These are phyloP conservation scores for Favolaschia claudopus DNA, from an alignment of 768 basidiomycete genomes.

Conservation along the genomic window DNA sequence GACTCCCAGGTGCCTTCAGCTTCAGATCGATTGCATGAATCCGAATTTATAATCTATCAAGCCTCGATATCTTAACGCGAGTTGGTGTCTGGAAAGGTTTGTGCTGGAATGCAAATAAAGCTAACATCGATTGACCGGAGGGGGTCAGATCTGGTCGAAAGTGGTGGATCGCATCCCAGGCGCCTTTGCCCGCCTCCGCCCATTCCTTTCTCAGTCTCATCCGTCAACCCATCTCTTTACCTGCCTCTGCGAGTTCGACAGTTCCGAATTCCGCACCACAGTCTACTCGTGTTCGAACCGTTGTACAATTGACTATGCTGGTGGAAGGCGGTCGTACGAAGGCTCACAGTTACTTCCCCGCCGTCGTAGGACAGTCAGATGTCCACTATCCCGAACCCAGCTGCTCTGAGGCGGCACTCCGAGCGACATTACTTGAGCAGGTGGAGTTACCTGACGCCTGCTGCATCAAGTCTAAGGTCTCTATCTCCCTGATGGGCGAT, in stretches of 20 bases:
- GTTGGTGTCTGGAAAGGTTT: constrained; percentile 79
- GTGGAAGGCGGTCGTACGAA: constrained; percentile 76
- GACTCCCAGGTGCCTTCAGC: constrained; percentile 26
- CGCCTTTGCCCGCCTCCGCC: constrained; percentile 72
- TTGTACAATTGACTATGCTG: constrained; percentile 83
- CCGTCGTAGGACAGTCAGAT: constrained; percentile 58
- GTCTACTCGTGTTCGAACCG: constrained; percentile 66
- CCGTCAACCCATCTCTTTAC: constrained; percentile 52
- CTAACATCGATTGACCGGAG: too few relatives aligned
- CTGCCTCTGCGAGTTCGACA: constrained; percentile 29
- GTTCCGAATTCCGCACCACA: constrained; percentile 13
- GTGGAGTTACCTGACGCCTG: constrained; percentile 60
- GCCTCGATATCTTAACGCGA: constrained; percentile 79
- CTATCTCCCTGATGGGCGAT: constrained; percentile 47
- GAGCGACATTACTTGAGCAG: constrained; percentile 63
- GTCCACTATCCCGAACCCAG: constrained; percentile 56
- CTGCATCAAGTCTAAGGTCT: constrained; percentile 68
- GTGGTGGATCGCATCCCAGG: constrained; percentile 89
- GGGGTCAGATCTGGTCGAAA: too few relatives aligned
- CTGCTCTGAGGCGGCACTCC: constrained; percentile 49
- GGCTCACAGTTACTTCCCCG: constrained; percentile 81
- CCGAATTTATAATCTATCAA: background rate
- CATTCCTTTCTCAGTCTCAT: constrained; percentile 82
- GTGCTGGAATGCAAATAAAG: too few relatives aligned
- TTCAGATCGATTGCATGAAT: background rate